Conservation (phyloP, 192 early-diverging fungal species). For the Podila epicladia region DNA sequence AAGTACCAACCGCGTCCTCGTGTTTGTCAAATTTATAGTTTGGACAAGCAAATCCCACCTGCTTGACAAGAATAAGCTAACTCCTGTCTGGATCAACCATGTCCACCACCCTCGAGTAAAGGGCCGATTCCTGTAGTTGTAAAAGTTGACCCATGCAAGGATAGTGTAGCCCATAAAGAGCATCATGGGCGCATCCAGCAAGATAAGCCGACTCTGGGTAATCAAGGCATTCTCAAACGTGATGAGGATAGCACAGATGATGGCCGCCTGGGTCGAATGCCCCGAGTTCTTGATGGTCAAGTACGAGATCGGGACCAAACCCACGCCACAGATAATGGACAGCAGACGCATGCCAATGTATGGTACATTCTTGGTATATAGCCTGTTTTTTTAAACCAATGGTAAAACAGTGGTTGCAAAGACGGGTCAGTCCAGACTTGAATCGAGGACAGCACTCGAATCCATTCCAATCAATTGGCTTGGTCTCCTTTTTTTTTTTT, state of each 20-base stretch:
- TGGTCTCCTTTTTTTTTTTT: constrained; percentile 25
- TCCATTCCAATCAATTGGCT: not conserved
- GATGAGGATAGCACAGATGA: constrained; percentile 82
- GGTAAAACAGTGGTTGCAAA: not conserved
- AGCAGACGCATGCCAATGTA: constrained; percentile 85
- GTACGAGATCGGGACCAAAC: constrained; percentile 83
- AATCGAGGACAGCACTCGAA: no score
- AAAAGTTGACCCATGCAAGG: constrained; percentile 90
- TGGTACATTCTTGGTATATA: constrained; percentile 72
- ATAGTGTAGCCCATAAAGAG: constrained; percentile 82
- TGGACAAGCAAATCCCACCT: not conserved
- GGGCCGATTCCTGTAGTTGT: constrained; percentile 72
- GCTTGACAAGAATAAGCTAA: constrained; percentile 68
- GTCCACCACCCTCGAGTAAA: constrained; percentile 87
- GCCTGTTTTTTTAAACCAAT: not conserved
- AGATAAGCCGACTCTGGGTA: constrained; percentile 88
- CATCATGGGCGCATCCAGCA: constrained; percentile 89
- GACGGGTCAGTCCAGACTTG: no score
- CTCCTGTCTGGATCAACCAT: constrained; percentile 85
- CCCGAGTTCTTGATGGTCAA: constrained; percentile 82
- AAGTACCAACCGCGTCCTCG: no score
- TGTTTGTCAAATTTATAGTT: not conserved
- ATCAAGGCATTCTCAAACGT: constrained; percentile 90
- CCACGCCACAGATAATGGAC: constrained; percentile 76
- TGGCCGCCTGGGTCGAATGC: constrained; percentile 73